These are phyloP conservation scores for Cynara cardunculus DNA, from an alignment of 129 eudicot species.

Conservation along the genomic window DNA sequence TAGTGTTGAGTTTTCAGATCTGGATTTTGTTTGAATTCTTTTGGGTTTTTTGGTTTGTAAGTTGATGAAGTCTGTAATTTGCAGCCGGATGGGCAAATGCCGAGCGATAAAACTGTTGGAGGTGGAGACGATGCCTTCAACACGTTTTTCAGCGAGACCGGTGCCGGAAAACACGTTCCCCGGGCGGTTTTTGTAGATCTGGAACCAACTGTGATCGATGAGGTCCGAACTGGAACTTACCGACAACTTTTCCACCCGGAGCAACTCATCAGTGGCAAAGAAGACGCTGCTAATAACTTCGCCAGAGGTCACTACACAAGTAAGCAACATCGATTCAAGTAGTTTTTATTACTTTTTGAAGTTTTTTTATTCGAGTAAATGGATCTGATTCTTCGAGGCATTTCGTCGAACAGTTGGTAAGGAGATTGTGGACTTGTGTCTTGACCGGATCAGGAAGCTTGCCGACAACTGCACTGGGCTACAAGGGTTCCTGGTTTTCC, in stretches of 20 bases:
- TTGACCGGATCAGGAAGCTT: slow-evolving; percentile 72
- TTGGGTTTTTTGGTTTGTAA: neutral
- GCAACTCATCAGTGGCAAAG: slow-evolving; percentile 83
- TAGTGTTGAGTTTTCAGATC: neutral
- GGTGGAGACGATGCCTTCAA: slow-evolving; percentile 88
- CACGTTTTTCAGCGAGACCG: slow-evolving; percentile 83
- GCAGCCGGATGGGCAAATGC: slow-evolving; percentile 94
- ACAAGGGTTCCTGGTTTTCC: slow-evolving; percentile 76
- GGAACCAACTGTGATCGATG: slow-evolving; percentile 81
- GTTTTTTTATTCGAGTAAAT: neutral
- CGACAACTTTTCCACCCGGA: slow-evolving; percentile 83
- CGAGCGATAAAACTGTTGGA: slow-evolving; percentile 60
- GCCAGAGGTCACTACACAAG: slow-evolving; percentile 86
- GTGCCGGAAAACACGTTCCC: slow-evolving; percentile 82
- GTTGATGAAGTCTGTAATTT: neutral
- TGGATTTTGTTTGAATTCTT: neutral
- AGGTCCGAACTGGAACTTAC: slow-evolving; percentile 74
- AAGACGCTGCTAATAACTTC: slow-evolving; percentile 82
- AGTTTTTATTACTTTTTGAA: neutral
- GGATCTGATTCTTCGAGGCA: neutral
- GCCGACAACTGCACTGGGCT: slow-evolving; percentile 85
- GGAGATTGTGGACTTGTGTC: slow-evolving; percentile 77
- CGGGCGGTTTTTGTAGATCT: slow-evolving; percentile 74
- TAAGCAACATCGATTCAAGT: neutral
- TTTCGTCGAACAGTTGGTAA: slow-evolving; percentile 50